Evolutionary conservation across 2,329 filamentous ascomycete genomes (phyloP), one percentile per base, ranked within the genome.

Genomic region (Penicillium sp.): DNA sequence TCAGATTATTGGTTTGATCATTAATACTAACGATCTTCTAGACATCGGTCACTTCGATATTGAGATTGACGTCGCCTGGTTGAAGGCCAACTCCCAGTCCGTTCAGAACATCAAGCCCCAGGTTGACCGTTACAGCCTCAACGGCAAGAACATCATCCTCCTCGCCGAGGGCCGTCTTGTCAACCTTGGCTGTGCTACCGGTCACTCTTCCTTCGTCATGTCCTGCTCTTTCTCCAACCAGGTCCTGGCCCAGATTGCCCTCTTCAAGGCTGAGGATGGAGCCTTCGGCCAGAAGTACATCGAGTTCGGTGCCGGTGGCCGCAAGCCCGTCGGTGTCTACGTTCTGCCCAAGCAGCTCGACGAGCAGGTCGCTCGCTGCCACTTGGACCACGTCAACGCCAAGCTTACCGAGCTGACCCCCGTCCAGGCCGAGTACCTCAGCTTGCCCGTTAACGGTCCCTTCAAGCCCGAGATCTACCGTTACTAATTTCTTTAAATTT

Each of bases 211-310:
- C 51, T 99, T 99, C 80, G 94, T 99, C 84, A 97, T 99, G 94
- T 97, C 92, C 71, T 99, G 94, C 89, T 97, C 93, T 64, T 99
- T 99, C 89, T 96, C 92, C 86, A 99, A 99, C 89, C 94, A 99
- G 86, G 94, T 97, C 72, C 90, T 99, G 77, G 94, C 94, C 68
- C 94, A 99, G 85, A 97, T 99, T 82, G 89, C 96, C 83, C 83
- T 99, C 73, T 99, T 81, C 89, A 97, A 97, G 89, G 88, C 87
- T 72, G 84, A 88, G 71, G 92, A 97, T 76, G 85, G 85, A 75
- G 88, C 82, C 56, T 99, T 96, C 78, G 86, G 88, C 79, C 82
- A 90, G 81, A 97, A 97, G 86, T 96, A 97, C 82, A 81, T 92
- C 71, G 94, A 97, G 82, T 99, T 96, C 77, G 91, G 89, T 81